Evolutionary conservation across 352 stramenopile species (phyloP), one percentile per base, ranked within the genome.

Genomic region (Phytophthora idaei): DNA sequence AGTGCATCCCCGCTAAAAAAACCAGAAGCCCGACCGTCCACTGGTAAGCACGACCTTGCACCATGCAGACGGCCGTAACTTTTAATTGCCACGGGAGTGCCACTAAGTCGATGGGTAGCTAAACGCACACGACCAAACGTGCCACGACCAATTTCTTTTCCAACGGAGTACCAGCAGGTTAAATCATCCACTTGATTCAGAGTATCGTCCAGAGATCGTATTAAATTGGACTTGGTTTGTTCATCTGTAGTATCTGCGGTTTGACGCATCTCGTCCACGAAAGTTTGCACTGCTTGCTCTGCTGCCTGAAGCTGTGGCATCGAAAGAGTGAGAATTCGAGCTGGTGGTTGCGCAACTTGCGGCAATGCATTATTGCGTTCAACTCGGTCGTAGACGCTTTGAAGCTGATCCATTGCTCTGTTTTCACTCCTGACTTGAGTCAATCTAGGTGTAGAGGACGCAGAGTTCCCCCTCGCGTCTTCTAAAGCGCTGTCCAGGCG

Each of bases 81-180:
- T 67, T 92, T 92, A 57, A 92, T 82, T 9, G 81, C 81, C 5
- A 92, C 83, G 4, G 50, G 45, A 1, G 70, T 73, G 8, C 50
- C 60, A 50, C 66, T 85, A 15, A 90, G 44, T 8, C 80, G 73
- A 27, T 92, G 81, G 6, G 48, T 67, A 21, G 68, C 83, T 12
- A 73, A 48, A 31, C 74, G 72, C 12, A 92, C 78, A 32, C 76
- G 69, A 5, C 80, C 81, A 41, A 90, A 92, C 0, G 83, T 83
- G 2, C 81, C 83, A 32, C 67, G 69, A 6, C 74, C 81, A 41
- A 90, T 69, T 29, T 85, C 70, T 25, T 83, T 79, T 1, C 69
- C 78, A 1, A 90, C 27, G 1, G 34, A 41, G 31, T 92, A 92
- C 62, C 76, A 90, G 21, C 44, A 61, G 2, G 51, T 34, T 6